Base-by-base conservation (phyloP, 257 asterid species). In the Sherardia arvensis region DNA sequence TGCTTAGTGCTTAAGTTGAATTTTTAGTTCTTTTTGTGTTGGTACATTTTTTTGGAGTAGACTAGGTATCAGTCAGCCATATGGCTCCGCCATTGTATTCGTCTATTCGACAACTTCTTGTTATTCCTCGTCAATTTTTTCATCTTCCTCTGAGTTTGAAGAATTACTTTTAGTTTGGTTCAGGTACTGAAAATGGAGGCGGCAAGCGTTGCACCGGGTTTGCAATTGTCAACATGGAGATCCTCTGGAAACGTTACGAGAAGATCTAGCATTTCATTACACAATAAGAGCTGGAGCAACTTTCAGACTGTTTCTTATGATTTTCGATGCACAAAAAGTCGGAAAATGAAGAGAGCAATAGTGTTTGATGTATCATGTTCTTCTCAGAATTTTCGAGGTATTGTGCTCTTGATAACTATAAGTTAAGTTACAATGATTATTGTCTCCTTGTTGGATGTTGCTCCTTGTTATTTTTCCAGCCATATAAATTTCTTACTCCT, bases 381-480 rank as follows among this genome's bases (percentile, higher is more conserved):
- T 76, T 77, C 95, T 30, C 80, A 75, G 68, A 80, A 76, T 8
- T 64, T 69, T 74, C 85, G 75, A 86, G 96, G 98, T 88, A 75
- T 28, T 25, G 55, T 38, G 47, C 47, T 38, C 40, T 38, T 38
- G 47, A 38, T 38, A 38, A 38, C 47, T 38, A 9, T 18, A 11
- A 38, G 47, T 38, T 38, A 10, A 22, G 8, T 26, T 5, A 26
- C 5, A 0, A 8, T 22, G 4, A 17, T 27, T 28, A 27, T 47
- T 63, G 8, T 18, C 20, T 25, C 22, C 17, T 7, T 63, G 5
- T 29, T 43, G 12, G 3, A 38, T 38, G 30, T 14, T 12, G 27
- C 5, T 10, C 17, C 18, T 21, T 49, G 1, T 20, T 4, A n/a
- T 49, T 49, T 49, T 49, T n/a, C n/a, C n/a, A n/a, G n/a, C n/a